Evolutionary conservation across 2,329 filamentous ascomycete species (phyloP), one percentile per base, ranked within the genome.

Genomic region (Colletotrichum godetiae): DNA sequence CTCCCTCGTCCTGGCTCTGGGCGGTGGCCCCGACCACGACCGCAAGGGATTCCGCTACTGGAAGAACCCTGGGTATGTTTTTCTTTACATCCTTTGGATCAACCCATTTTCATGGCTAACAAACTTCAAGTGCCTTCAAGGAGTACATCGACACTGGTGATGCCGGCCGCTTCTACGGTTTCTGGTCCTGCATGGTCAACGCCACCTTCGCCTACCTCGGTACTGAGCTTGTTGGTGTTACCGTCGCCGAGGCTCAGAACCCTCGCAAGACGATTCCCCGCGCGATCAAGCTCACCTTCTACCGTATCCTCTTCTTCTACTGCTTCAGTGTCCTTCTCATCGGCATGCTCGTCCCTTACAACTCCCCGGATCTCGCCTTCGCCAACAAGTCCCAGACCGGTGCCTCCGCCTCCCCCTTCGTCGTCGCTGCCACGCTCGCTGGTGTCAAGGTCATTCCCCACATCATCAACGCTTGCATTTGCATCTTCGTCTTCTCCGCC

Each of bases 281-380:
- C 73, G 93, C 93, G 66, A 95, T 95, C 86, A 93, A 91, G 80
- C 87, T 95, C 62, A 95, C 93, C 76, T 95, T 95, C 83, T 95
- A 90, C 85, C 93, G 94, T 71, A 95, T 96, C 80, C 83, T 94
- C 76, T 86, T 95, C 84, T 96, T 96, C 86, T 96, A 96, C 86
- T 88, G 91, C 78, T 82, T 94, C 72, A 92, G 89, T 27, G 92
- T 95, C 46, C 88, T 96, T 65, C 87, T 95, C 64, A 86, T 96
- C 67, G 93, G 93, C 78, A 94, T 94, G 88, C 87, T 93, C 64
- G 92, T 96, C 4, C 92, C 93, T 1, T 95, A 93, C 86, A 84
- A 95, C 86, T 89, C 89, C 52, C 0, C 75, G 0, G 81, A 89
- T 0, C 90, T 95, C 5, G 82, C 84, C 27, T 91, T 92, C 75